Evolutionary conservation across 352 stramenopile species (phyloP).

Genomic region (Globisporangium takayamanum): DNA sequence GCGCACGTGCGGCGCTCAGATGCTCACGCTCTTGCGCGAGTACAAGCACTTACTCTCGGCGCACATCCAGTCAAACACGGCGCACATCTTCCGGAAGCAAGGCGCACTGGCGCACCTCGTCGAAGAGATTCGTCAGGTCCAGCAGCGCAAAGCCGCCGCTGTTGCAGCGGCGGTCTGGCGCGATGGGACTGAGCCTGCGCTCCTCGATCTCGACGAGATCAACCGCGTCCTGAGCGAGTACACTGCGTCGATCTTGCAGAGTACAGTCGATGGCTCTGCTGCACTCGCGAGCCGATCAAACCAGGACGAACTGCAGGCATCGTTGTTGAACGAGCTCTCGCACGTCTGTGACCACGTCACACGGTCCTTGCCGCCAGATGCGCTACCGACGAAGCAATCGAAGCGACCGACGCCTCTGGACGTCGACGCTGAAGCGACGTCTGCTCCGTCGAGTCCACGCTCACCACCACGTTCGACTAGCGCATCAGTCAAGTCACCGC

Average conservation of each 20-base stretch:
- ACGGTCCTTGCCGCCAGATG: constrained; percentile 16
- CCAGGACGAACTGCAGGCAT: constrained; percentile 19
- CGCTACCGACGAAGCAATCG: not conserved
- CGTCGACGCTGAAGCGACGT: not conserved
- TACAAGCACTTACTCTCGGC: constrained; percentile 32
- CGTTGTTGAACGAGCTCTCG: constrained; percentile 25
- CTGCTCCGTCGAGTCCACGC: not conserved
- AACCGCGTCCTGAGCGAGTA: constrained; percentile 27
- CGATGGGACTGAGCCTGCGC: not conserved
- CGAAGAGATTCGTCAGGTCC: constrained; percentile 18
- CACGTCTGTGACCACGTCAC: constrained; percentile 27
- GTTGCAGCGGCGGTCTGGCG: not conserved
- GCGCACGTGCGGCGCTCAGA: constrained; percentile 8
- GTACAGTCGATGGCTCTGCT: not conserved
- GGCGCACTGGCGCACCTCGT: constrained; percentile 28
- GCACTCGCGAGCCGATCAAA: constrained; percentile 5
- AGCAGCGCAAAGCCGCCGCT: not conserved
- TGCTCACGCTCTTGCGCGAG: constrained; percentile 29
- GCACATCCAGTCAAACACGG: constrained; percentile 33
- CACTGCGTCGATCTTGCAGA: constrained; percentile 14
- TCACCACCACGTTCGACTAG: not conserved
- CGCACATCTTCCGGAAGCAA: constrained; percentile 44
- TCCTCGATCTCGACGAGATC: constrained; percentile 14
- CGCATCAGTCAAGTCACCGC: not conserved
- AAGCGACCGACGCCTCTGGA: not conserved